Evolutionary conservation across 2,329 filamentous ascomycete species (phyloP), one percentile per base, ranked within the genome.

Genomic region (Aspergillus transmontanensis): DNA sequence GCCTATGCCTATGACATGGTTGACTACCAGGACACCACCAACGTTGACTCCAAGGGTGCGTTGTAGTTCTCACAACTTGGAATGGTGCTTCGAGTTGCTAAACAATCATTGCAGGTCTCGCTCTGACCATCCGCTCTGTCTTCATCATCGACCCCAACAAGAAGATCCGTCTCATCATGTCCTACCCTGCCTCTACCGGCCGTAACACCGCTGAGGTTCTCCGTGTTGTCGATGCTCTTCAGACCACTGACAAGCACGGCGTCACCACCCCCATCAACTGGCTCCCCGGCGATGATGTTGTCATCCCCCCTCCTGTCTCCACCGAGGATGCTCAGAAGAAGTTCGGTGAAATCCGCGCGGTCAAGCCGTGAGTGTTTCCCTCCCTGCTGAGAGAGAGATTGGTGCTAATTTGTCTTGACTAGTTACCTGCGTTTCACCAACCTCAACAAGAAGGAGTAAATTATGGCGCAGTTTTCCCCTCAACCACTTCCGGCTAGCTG

Each of bases 121-220:
- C 93, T 64, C 95, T 96, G 82, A 97, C 94, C 73, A 96, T 97
- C 82, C 92, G 94, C 75, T 93, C 91, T 71, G 94, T 97, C 77
- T 97, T 96, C 85, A 86, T 97, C 82, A 96, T 97, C 78, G 93
- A 97, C 83, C 93, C 94, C 69, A 89, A 87, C 82, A 97, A 97
- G 89, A 94, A 90, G 79, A 95, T 97, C 82, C 90, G 94, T 72
- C 88, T 94, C 78, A 96, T 93, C 78, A 92, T 97, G 84, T 90
- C 92, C 77, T 97, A 97, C 85, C 94, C 94, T 55, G 94, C 94
- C 67, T 94, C 90, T 63, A 96, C 93, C 46, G 94, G 94, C 80
- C 89, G 91, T 77, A 94, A 93, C 85, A 89, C 90, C 69, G 85
- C 87, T 71, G 91, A 93, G 84, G 89, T 94, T 57, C 87, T 94